A percentile compares a stretch with the other conserved stretches of the same genome.
phyloP scores from a whole-genome alignment of 2,329 filamentous ascomycete species.

The Trichoderma sp. region DNA sequence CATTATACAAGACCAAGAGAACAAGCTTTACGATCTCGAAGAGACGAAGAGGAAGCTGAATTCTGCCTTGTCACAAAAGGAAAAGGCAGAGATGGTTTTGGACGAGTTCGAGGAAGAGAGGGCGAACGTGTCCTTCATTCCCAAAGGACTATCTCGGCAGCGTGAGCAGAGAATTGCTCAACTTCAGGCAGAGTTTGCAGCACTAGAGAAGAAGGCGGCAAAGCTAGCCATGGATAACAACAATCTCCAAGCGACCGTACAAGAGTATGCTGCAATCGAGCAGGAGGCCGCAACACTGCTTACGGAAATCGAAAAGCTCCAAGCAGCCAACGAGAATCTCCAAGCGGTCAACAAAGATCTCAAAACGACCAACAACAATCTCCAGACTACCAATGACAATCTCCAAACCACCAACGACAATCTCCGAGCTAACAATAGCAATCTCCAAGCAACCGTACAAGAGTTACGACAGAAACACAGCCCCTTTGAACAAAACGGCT shows the following conservation, averaged over 20 bases:
- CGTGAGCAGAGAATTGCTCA: constrained; percentile 69
- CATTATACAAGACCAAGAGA: constrained; percentile 44
- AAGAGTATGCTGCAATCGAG: constrained; percentile 54
- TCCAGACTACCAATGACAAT: neutral
- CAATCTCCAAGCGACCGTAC: constrained; percentile 18
- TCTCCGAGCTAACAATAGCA: neutral
- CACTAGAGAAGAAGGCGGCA: constrained; percentile 20
- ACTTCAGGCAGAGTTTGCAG: constrained; percentile 67
- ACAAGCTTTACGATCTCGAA: constrained; percentile 45
- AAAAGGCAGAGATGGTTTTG: constrained; percentile 59
- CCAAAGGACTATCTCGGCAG: constrained; percentile 73
- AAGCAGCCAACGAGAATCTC: constrained; percentile 46
- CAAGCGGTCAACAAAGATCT: constrained; percentile 25
- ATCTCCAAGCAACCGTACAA: neutral
- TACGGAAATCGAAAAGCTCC: constrained; percentile 48
- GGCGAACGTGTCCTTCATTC: constrained; percentile 75
- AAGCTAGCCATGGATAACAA: constrained; percentile 36
- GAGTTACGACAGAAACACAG: constrained; percentile 22
- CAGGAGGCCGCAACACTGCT: constrained; percentile 51
- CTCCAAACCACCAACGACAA: neutral
- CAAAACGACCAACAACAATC: neutral
- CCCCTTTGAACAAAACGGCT: neutral
- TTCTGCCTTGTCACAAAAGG: constrained; percentile 55
- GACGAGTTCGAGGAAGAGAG: constrained; percentile 74
- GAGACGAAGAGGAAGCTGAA: constrained; percentile 57